Evolutionary conservation across 345 rosid species (phyloP).

Genomic region (Draba incana): DNA sequence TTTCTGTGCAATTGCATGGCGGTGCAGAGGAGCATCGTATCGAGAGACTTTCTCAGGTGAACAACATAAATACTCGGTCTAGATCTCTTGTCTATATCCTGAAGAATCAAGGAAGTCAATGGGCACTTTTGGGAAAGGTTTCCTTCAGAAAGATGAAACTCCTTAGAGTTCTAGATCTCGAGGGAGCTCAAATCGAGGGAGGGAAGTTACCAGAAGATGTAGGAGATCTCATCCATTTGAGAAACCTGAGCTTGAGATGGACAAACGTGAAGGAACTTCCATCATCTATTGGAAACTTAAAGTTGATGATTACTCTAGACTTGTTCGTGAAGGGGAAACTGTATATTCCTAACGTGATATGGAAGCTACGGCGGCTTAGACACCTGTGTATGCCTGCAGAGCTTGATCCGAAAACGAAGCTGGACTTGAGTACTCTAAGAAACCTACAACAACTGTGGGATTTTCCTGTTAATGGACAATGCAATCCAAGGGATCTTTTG

Average conservation of each 20-base stretch:
- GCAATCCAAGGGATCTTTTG: constrained; percentile 27
- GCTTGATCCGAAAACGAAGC: constrained; percentile 23
- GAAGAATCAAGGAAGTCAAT: constrained; percentile 33
- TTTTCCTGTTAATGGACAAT: constrained; percentile 31
- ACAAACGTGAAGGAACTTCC: constrained; percentile 34
- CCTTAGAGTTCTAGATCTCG: constrained; percentile 48
- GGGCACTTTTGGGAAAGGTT: constrained; percentile 36
- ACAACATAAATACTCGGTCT: constrained; percentile 34
- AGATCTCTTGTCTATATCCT: constrained; percentile 45
- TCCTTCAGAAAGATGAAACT: constrained; percentile 37
- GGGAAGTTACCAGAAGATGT: constrained; percentile 43
- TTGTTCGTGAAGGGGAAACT: constrained; percentile 26
- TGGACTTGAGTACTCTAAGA: constrained; percentile 34
- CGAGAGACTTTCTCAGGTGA: constrained; percentile 30
- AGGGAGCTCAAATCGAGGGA: constrained; percentile 25
- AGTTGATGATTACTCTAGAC: constrained; percentile 35
- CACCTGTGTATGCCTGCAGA: constrained; percentile 38
- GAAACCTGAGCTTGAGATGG: constrained; percentile 33
- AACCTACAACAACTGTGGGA: constrained; percentile 37
- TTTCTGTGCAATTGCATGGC: constrained; percentile 37
- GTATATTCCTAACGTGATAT: constrained; percentile 35
- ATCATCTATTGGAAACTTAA: constrained; percentile 29
- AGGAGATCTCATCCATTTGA: constrained; percentile 48
- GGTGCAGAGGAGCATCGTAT: constrained; percentile 35
- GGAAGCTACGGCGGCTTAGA: constrained; percentile 37